Percentiles rank a stretch among this genome's conserved stretches.
phyloP scores from a whole-genome alignment of 345 rosid genomes.

The Eucalyptus cloeziana region DNA sequence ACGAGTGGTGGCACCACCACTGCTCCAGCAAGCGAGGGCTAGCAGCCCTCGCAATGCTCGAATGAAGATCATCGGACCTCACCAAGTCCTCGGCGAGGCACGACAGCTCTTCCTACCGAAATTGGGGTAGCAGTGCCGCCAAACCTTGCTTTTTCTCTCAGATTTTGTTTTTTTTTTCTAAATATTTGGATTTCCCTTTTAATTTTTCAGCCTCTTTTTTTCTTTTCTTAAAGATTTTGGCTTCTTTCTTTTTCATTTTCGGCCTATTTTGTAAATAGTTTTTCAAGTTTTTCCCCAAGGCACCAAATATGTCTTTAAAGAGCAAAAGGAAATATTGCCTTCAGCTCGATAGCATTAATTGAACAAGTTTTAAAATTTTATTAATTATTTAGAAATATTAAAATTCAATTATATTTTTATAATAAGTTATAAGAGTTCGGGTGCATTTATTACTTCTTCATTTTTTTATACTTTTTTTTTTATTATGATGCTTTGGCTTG shows the following conservation, averaged over 20 bases:
- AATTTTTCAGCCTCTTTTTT: background rate
- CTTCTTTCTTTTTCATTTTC: background rate
- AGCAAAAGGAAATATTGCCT: background rate
- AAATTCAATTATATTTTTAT: background rate
- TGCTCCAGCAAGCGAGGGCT: background rate
- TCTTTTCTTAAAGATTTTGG: background rate
- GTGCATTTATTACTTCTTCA: background rate
- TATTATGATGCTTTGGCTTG: background rate
- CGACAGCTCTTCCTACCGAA: background rate
- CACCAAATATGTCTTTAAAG: background rate
- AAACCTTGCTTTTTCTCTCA: background rate
- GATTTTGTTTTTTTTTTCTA: background rate
- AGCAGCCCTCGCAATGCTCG: background rate
- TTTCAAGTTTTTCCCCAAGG: background rate
- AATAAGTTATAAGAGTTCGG: background rate
- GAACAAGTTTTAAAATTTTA: background rate
- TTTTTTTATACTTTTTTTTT: background rate
- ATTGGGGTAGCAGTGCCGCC: background rate
- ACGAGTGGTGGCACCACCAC: background rate
- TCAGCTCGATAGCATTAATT: background rate
- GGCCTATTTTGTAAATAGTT: background rate
- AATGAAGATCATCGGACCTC: background rate
- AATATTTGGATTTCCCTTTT: background rate
- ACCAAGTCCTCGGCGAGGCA: background rate
- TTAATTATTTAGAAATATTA: no score